phyloP scores from a whole-genome alignment of 768 basidiomycete genomes.

The Auricularia cornea region DNA sequence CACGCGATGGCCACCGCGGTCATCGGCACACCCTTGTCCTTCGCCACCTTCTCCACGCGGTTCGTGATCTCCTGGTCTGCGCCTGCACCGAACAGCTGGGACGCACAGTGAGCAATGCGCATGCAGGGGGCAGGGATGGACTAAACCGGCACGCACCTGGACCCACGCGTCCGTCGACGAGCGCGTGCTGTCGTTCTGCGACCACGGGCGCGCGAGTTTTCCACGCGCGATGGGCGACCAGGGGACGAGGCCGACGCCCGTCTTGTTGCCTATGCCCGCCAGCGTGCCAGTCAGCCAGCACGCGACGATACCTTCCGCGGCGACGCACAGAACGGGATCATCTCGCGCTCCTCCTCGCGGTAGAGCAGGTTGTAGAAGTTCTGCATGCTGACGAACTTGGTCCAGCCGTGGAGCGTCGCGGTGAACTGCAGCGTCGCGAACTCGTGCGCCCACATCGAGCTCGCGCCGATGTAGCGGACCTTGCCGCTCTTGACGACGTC shows the following conservation, averaged over 20 bases:
- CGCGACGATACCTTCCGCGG: neutral
- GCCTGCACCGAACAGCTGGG: slow-evolving; percentile 4
- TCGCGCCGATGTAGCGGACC: slow-evolving; percentile 54
- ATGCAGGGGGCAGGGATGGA: no score
- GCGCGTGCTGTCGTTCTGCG: slow-evolving; percentile 1
- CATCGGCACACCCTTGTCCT: slow-evolving; percentile 31
- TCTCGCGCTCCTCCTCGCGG: slow-evolving; percentile 2
- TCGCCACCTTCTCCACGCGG: slow-evolving; percentile 34
- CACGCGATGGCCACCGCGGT: slow-evolving; percentile 36
- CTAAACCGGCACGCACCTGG: no score
- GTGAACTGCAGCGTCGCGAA: slow-evolving; percentile 18
- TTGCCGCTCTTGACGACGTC: slow-evolving; percentile 60
- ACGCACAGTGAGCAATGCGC: slow-evolving; percentile 5
- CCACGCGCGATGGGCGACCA: slow-evolving; percentile 38
- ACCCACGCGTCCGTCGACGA: neutral
- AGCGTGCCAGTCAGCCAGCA: neutral
- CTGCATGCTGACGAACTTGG: slow-evolving; percentile 4
- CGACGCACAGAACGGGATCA: neutral
- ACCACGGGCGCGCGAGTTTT: slow-evolving; percentile 24
- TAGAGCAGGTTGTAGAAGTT: slow-evolving; percentile 1
- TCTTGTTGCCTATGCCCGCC: neutral
- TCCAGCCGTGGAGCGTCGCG: slow-evolving; percentile 2
- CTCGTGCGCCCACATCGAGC: slow-evolving; percentile 41
- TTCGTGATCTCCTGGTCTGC: slow-evolving; percentile 7
- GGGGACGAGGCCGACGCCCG: slow-evolving; percentile 41